Evolutionary conservation across 345 rosid species (phyloP).

Genomic region (Psidium friedrichsthalianum): DNA sequence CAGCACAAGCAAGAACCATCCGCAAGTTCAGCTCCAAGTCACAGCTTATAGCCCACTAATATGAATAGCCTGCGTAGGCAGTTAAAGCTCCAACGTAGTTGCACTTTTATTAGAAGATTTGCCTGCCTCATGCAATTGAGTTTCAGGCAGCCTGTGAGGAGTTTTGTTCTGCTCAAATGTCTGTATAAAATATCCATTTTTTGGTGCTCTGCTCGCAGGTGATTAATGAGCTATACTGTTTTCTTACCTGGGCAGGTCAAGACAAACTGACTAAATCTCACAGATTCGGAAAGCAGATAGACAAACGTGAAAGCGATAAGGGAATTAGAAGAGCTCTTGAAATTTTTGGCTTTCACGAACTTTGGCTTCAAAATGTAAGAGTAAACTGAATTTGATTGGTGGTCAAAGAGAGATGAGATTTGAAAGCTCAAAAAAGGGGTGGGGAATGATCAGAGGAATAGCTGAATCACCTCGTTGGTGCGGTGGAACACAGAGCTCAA

Average conservation of each 20-base stretch:
- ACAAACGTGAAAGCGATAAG: neutral
- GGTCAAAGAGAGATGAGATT: neutral
- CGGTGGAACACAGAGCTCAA: slow-evolving; percentile 68
- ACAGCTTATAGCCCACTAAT: neutral
- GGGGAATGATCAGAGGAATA: neutral
- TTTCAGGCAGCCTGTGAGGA: neutral
- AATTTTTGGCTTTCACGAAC: neutral
- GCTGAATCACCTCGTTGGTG: slow-evolving; percentile 46
- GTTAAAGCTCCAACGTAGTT: neutral
- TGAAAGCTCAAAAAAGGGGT: neutral
- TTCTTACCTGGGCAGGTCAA: neutral
- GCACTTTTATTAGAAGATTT: neutral
- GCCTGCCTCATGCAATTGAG: neutral
- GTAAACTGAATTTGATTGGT: neutral
- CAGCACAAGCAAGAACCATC: neutral
- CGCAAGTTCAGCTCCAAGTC: neutral
- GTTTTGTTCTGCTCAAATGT: neutral
- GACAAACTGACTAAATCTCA: neutral
- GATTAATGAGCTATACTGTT: neutral
- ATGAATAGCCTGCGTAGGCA: neutral
- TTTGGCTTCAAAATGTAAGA: neutral
- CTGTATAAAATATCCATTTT: neutral
- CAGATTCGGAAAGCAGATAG: neutral
- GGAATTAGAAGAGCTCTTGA: neutral
- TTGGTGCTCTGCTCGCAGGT: neutral